Evolutionary conservation across 2,329 filamentous ascomycete species (phyloP).

Genomic region (Alternaria solani): DNA sequence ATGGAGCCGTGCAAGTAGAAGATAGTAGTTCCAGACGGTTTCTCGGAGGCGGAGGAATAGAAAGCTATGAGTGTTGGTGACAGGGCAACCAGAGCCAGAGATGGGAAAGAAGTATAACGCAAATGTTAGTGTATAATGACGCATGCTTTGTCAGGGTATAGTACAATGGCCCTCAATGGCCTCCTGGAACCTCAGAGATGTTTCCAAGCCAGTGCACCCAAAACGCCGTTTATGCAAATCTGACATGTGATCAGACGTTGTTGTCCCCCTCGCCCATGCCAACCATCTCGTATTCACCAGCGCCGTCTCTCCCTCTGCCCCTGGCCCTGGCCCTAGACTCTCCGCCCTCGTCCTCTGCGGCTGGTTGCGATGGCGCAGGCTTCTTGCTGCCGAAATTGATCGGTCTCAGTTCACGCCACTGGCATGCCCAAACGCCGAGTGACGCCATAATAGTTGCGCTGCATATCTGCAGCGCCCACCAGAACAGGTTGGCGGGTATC

Average conservation of each 20-base stretch:
- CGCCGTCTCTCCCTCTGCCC: constrained; percentile 55
- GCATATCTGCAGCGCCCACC: constrained; percentile 77
- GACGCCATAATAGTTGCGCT: constrained; percentile 71
- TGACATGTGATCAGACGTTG: constrained; percentile 37
- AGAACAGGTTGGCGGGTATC: constrained; percentile 79
- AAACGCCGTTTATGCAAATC: constrained; percentile 40
- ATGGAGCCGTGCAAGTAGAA: constrained; percentile 45
- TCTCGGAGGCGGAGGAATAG: constrained; percentile 45
- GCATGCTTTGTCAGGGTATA: constrained; percentile 25
- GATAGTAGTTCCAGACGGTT: constrained; percentile 36
- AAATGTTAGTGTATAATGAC: constrained; percentile 5
- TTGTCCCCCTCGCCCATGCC: constrained; percentile 51
- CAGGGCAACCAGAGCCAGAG: neutral
- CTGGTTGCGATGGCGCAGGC: constrained; percentile 31
- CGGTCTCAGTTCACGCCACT: constrained; percentile 85
- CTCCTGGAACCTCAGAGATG: constrained; percentile 4
- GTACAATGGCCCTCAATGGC: constrained; percentile 11
- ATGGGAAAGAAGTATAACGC: neutral
- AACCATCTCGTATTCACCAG: constrained; percentile 59
- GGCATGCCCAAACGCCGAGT: constrained; percentile 88
- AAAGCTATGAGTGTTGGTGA: constrained; percentile 47
- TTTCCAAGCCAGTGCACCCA: constrained; percentile 31
- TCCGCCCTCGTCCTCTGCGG: constrained; percentile 49
- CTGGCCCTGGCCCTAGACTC: constrained; percentile 51
- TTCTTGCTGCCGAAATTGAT: constrained; percentile 79